Percentiles rank a stretch among this genome's conserved stretches.
phyloP scores from a whole-genome alignment of 768 basidiomycete genomes.

The Omphalotus guepiniiformis region DNA sequence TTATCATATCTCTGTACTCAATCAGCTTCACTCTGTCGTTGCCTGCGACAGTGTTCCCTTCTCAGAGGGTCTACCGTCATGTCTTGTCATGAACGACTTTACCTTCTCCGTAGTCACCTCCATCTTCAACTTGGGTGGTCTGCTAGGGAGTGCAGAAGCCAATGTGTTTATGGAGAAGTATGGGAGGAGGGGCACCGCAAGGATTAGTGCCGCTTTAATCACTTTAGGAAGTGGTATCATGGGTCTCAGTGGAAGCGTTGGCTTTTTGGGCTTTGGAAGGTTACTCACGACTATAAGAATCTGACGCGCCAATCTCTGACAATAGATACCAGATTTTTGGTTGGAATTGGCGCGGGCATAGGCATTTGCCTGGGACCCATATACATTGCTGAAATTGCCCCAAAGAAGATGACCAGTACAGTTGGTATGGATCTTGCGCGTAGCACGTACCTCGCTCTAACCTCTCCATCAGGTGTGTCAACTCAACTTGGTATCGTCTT shows the following conservation, averaged over 20 bases:
- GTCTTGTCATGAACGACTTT: constrained; percentile 74
- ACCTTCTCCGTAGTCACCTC: constrained; percentile 83
- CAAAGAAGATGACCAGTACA: constrained; percentile 66
- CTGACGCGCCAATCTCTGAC: background rate
- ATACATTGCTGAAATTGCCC: constrained; percentile 83
- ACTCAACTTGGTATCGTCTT: constrained; percentile 82
- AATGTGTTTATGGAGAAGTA: constrained; percentile 64
- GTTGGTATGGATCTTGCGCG: constrained; percentile 45
- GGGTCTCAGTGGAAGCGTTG: constrained; percentile 53
- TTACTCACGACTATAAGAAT: too few relatives aligned
- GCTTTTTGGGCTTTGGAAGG: constrained; percentile 63
- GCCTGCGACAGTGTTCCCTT: constrained; percentile 52
- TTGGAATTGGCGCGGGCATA: constrained; percentile 11
- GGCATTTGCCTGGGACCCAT: constrained; percentile 50
- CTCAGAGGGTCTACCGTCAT: constrained; percentile 50
- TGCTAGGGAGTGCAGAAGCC: constrained; percentile 69
- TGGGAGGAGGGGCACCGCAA: constrained; percentile 68
- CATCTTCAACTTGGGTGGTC: constrained; percentile 83
- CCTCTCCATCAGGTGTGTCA: constrained; percentile 52
- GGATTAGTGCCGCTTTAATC: constrained; percentile 52
- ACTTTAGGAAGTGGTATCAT: constrained; percentile 62
- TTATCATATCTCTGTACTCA: constrained; percentile 90
- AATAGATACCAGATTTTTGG: constrained; percentile 5
- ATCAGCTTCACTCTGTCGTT: constrained; percentile 78
- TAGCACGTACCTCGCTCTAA: background rate